Conservation (phyloP, 495 filamentous ascomycete species). For the Neurospora hispaniola region DNA sequence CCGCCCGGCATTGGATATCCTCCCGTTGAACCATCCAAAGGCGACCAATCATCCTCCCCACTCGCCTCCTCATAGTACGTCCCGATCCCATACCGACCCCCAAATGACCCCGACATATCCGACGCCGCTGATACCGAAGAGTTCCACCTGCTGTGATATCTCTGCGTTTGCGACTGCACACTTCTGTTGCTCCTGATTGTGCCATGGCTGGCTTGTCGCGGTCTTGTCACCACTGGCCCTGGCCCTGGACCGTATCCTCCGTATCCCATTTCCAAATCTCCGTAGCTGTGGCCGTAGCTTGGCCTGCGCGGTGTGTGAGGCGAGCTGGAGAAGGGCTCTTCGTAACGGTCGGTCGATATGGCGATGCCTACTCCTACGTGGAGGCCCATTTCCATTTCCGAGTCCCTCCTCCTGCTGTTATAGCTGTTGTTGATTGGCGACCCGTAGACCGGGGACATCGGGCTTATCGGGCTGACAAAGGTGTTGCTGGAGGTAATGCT, state of each 20-base stretch:
- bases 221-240: not conserved
- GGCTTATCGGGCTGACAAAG: not conserved
- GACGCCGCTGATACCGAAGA: not conserved
- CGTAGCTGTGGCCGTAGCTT: not conserved
- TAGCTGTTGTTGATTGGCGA: not conserved
- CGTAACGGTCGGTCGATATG: not conserved
- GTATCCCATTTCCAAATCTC: not conserved
- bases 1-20: not conserved
- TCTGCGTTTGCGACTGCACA: not conserved
- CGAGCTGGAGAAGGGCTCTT: not conserved
- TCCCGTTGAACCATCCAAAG: not conserved
- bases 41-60: not conserved
- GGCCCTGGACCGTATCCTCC: not conserved
- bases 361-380: not conserved
- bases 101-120: not conserved
- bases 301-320: not conserved
- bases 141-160: not conserved
- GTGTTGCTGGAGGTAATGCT: not conserved
- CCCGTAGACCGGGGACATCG: not conserved
- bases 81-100: not conserved
- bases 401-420: not conserved
- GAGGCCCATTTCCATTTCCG: not conserved
- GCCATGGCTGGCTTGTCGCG: not conserved
- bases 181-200: not conserved
- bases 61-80: not conserved